These are phyloP conservation scores for Clonostachys rhizophaga DNA, from an alignment of 2,329 filamentous ascomycete genomes.

Conservation along the genomic window DNA sequence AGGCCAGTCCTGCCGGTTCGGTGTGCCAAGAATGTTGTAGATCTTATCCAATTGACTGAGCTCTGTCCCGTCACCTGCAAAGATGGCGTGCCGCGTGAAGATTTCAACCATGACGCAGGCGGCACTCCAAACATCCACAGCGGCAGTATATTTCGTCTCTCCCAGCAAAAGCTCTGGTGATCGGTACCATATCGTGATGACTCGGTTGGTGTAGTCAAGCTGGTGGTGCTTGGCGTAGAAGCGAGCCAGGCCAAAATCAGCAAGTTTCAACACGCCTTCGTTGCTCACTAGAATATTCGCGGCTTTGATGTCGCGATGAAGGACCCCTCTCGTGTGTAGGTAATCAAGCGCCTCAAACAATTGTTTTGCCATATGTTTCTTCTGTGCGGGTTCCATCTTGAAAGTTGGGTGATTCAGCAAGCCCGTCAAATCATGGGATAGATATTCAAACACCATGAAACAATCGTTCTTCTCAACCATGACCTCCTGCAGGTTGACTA, in stretches of 20 bases:
- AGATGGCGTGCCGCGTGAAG: constrained; percentile 89
- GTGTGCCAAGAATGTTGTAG: constrained; percentile 88
- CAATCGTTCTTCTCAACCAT: constrained; percentile 99
- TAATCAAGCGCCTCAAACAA: constrained; percentile 94
- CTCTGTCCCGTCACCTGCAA: constrained; percentile 93
- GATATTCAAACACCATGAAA: constrained; percentile 99
- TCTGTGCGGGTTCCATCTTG: constrained; percentile 76
- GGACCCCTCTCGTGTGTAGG: constrained; percentile 84
- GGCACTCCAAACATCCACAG: constrained; percentile 94
- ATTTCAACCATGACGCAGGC: constrained; percentile 97
- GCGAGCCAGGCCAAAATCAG: constrained; percentile 91
- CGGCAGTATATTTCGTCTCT: constrained; percentile 84
- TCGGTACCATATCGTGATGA: constrained; percentile 98
- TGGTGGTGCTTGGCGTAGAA: constrained; percentile 93
- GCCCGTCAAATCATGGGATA: constrained; percentile 93
- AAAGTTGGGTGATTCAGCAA: constrained; percentile 93
- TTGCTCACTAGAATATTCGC: constrained; percentile 95
- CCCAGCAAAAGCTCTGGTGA: constrained; percentile 87
- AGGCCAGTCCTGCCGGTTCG: constrained; percentile 81
- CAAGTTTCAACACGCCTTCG: constrained; percentile 82
- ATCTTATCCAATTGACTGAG: constrained; percentile 95
- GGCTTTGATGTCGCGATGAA: constrained; percentile 97
- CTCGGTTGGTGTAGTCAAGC: constrained; percentile 95
- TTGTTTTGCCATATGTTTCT: constrained; percentile 89
- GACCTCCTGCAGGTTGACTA: constrained; percentile 80